Conservation (phyloP, 306 rosid species). For the Gillenia trifoliata region DNA sequence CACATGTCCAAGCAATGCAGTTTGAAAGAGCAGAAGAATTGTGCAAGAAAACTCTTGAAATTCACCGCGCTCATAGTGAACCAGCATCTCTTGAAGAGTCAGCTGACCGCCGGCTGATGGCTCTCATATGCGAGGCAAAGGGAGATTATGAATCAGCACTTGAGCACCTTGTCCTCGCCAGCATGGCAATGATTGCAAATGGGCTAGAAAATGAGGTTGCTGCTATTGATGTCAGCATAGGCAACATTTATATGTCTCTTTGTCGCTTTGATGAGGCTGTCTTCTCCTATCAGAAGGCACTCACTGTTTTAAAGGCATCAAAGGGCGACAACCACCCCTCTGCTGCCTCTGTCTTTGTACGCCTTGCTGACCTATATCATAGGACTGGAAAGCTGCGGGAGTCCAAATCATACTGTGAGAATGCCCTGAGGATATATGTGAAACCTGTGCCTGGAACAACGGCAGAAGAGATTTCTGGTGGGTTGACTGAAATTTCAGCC, state of each 20-base stretch:
- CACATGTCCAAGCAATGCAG: constrained; percentile 98
- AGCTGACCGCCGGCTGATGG: constrained; percentile 91
- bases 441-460: constrained; percentile 97
- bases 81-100: constrained; percentile 99
- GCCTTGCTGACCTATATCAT: constrained; percentile 94
- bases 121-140: constrained; percentile 83
- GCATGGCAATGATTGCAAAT: constrained; percentile 98
- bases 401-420: constrained; percentile 92
- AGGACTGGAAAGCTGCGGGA: constrained; percentile 94
- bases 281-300: constrained; percentile 98
- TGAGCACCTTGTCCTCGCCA: constrained; percentile 96
- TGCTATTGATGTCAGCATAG: constrained; percentile 90
- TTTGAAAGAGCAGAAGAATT: constrained; percentile 91
- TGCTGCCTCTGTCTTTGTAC: constrained; percentile 85
- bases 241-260: constrained; percentile 88
- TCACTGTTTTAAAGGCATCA: constrained; percentile 83
- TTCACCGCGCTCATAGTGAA: constrained; percentile 84
- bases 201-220: constrained; percentile 93
- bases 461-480: constrained; percentile 80
- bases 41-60: constrained; percentile 85
- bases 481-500: constrained; percentile 90
- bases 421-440: constrained; percentile 81
- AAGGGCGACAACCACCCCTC: constrained; percentile 93
- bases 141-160: constrained; percentile 84
- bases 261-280: constrained; percentile 96